Conservation (phyloP, 768 basidiomycete species). For the Termitomyces sp. region DNA sequence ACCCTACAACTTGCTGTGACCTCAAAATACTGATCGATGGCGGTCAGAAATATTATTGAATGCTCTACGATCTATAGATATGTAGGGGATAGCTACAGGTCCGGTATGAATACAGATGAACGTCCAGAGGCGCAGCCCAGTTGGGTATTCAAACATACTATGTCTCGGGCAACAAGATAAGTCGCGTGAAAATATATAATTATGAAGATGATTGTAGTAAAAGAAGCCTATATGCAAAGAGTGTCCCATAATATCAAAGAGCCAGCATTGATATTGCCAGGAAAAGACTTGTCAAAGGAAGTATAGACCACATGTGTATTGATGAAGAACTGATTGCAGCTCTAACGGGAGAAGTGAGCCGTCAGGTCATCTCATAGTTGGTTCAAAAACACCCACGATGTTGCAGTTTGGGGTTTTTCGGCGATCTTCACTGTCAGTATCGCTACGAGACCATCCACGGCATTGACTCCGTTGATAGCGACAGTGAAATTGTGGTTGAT, state of each 20-base stretch:
- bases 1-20: neutral
- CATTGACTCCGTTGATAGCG: constrained; percentile 40
- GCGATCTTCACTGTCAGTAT: constrained; percentile 70
- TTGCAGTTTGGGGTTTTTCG: constrained; percentile 18
- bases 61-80: neutral
- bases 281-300: constrained; percentile 1
- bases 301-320: neutral
- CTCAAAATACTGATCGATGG: neutral
- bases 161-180: neutral
- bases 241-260: neutral
- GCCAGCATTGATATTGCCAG: constrained; percentile 2
- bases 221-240: neutral
- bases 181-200: neutral
- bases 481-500: constrained; percentile 67
- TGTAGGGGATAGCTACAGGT: neutral
- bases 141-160: neutral
- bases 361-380: neutral
- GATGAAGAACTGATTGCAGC: neutral
- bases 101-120: neutral
- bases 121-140: neutral
- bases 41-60: neutral
- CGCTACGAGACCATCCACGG: constrained; percentile 81
- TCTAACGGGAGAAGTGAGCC: neutral
- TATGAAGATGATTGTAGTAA: neutral
- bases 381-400: constrained; percentile 24